Conservation (phyloP, 169 alveolate species). For the Besnoitia besnoiti region DNA sequence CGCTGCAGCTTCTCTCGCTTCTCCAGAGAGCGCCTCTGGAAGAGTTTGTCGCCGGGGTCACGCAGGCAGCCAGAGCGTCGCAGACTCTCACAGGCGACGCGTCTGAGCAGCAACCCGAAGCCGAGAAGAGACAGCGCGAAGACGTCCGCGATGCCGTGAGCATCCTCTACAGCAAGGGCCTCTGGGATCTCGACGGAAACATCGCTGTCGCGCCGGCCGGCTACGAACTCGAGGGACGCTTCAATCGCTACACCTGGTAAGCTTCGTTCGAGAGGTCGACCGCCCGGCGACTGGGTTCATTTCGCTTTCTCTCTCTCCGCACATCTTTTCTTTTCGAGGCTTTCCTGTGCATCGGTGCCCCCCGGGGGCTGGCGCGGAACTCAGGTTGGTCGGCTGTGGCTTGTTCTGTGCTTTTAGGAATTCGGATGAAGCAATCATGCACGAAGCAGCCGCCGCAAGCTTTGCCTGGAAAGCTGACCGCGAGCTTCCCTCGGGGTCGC, state of each 20-base stretch:
- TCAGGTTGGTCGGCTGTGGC: not conserved
- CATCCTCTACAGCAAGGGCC: slow-evolving; percentile 16
- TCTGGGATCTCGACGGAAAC: not conserved
- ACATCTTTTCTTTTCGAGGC: not conserved
- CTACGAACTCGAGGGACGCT: not conserved
- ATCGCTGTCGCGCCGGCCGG: slow-evolving; percentile 14
- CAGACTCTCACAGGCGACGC: no score
- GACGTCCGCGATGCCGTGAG: slow-evolving; percentile 10
- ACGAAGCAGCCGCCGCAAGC: not conserved
- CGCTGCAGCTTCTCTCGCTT: not conserved
- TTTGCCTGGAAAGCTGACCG: not conserved
- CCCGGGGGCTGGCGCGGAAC: not conserved
- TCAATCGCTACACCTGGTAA: slow-evolving; percentile 1
- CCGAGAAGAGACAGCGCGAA: not conserved
- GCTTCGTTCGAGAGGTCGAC: not conserved
- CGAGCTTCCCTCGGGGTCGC: not conserved
- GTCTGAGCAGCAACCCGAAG: not conserved
- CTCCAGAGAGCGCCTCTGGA: not conserved
- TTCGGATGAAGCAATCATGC: not conserved
- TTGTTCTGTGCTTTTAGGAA: not conserved
- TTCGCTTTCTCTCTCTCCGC: not conserved
- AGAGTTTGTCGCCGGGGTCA: not conserved
- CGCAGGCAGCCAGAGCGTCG: not conserved
- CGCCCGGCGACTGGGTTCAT: not conserved
- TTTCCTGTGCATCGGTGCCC: not conserved